These are phyloP conservation scores for Cardiospermum halicacabum DNA, from an alignment of 345 rosid species.

Conservation along the genomic window DNA sequence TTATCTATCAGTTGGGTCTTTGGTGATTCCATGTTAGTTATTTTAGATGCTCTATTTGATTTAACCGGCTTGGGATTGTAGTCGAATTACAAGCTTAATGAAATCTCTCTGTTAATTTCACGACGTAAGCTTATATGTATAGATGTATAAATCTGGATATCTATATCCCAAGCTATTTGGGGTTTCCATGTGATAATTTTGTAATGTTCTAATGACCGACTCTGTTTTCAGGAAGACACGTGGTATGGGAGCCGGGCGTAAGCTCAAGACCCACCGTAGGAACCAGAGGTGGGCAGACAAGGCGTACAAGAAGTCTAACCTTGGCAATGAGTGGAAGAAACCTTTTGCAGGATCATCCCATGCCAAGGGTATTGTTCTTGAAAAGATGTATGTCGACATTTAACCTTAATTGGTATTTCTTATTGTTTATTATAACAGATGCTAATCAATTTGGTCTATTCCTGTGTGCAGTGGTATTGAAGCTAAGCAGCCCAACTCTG, in stretches of 20 bases:
- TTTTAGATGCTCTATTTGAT: no score
- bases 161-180: no score
- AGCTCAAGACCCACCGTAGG: conserved; percentile 71
- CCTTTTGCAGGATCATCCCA: conserved; percentile 88
- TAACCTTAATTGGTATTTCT: no score
- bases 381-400: conserved; percentile 49
- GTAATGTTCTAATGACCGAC: background rate
- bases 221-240: conserved; percentile 54
- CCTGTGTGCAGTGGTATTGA: conserved; percentile 66
- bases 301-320: conserved; percentile 77
- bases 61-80: no score
- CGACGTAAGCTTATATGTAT: no score
- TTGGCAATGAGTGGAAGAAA: conserved; percentile 91
- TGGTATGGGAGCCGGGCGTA: conserved; percentile 84
- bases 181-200: no score
- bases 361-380: conserved; percentile 76
- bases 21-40: no score
- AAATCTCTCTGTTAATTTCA: no score
- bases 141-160: no score
- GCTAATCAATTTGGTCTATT: background rate
- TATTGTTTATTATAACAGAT: no score
- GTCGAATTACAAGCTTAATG: no score
- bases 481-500: conserved; percentile 99
- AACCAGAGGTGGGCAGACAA: conserved; percentile 95
- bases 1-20: no score